phyloP scores from a whole-genome alignment of 2,329 filamentous ascomycete genomes.

The Lecanicillium sp. region DNA sequence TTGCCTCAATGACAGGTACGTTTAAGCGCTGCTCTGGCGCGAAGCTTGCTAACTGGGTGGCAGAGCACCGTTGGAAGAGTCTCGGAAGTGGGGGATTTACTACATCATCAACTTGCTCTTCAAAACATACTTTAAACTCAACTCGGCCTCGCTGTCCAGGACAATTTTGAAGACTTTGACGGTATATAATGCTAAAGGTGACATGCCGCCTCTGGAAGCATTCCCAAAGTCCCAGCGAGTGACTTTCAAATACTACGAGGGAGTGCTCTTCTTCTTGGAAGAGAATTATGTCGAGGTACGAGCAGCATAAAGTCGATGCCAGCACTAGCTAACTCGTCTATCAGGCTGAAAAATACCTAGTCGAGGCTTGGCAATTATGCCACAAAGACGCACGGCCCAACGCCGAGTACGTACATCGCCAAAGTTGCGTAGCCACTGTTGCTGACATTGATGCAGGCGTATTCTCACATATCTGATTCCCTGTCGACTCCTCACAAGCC shows the following conservation, averaged over 20 bases:
- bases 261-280: conserved; percentile 87
- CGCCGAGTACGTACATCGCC: conserved; percentile 58
- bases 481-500: conserved; percentile 80
- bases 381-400: conserved; percentile 66
- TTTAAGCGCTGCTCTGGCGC: conserved; percentile 7
- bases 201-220: conserved; percentile 70
- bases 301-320: no score
- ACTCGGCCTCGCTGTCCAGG: conserved; percentile 80
- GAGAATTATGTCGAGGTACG: conserved; percentile 78
- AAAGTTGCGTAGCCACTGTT: not conserved
- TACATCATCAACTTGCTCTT: conserved; percentile 91
- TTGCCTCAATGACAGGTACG: conserved; percentile 82
- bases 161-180: conserved; percentile 80
- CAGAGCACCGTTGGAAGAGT: conserved; percentile 77
- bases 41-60: not conserved
- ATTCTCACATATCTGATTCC: conserved; percentile 95
- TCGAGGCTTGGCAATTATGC: conserved; percentile 75
- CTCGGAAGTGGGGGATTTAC: conserved; percentile 97
- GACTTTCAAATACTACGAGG: conserved; percentile 94
- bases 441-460: conserved; percentile 44
- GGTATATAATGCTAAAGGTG: conserved; percentile 60
- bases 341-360: conserved; percentile 72
- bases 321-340: conserved; percentile 1
- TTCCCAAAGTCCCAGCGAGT: conserved; percentile 90
- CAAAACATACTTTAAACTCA: conserved; percentile 97